Base-by-base conservation (phyloP, 202 grass and related monocot species). In the Dendrocalamus latiflorus region DNA sequence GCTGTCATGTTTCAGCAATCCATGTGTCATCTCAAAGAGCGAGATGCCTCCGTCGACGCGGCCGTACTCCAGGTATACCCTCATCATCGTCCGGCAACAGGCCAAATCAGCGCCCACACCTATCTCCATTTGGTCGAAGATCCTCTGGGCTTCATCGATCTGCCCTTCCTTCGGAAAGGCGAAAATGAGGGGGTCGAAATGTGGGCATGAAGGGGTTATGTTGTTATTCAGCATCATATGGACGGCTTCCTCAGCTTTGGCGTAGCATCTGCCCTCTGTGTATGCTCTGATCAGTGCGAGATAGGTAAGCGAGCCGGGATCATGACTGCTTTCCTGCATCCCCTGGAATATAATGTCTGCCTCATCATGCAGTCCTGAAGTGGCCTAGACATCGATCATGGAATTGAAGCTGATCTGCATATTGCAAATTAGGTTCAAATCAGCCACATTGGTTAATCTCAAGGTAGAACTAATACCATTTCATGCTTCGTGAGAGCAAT, bases 101-200 rank as follows among this genome's bases (percentile, higher is more conserved):
- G 30, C 30, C 30, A 30, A 30, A 30, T 30, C 30, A 30, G 30
- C 30, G 3, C 3, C 30, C 30, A 30, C 30, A 30, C 30, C 30
- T 30, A 30, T 30, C 30, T 30, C 30, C 30, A 30, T 30, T 30
- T 30, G 56, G 41, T 72, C 64, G 50, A 77, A 86, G 30, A 93
- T 61, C 88, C 87, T 90, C 71, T 66, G 72, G 39, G 92, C 90
- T 37, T 91, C 85, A 10, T 65, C 53, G 5, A 95, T 89, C 77
- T 66, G 57, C 2, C 89, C 92, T 68, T 88, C 87, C 51, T 93
- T 93, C 66, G 89, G 75, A 43, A 87, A 93, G 50, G 89, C 58
- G 9, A 89, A 90, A 65, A 98, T 87, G 24, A 98, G 77, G 68
- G 90, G 81, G 65, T 77, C 95, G 83, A 93, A 98, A 68, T 98